Base-by-base conservation (phyloP, 1,284 basidiomycete species). In the Trichosporon coremiiforme region DNA sequence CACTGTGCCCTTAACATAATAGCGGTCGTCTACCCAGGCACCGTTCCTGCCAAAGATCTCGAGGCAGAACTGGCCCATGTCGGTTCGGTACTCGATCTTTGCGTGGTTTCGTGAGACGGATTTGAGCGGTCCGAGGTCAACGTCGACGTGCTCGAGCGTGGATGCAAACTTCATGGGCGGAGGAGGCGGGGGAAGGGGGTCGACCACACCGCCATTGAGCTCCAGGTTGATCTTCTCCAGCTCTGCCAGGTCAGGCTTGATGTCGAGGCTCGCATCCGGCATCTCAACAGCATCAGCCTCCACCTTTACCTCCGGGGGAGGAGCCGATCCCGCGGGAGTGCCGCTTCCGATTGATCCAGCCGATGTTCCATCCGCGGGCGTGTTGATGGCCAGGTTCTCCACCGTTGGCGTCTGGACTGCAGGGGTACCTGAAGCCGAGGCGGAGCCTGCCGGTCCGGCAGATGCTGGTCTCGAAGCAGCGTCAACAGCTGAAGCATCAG, bases 91-190 rank as follows among this genome's bases (percentile, higher is more conserved):
- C 82, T 93, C 94, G 78, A 99, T 95, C 85, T 90, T 91, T 65
- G 97, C 97, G 81, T 99, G 97, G 15, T 97, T 87, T 29, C 97
- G 88, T 12, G 95, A 98, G 68, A 99, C 95, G 71, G 93, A 95
- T 88, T 98, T 98, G 72, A 98, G 88, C 0, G 94, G 91, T 4
- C 97, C 97, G 5, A 99, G 89, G 85, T 99, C 97, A 62, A 99
- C 94, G 79, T 99, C 97, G 62, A 95, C 92, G 33, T 81, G 80
- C 68, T 88, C 87, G 85, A 73, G 84, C 77, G 65, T 83, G 8
- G 75, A 66, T 0, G 72, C 47, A 2, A 55, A 25, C 22, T 73
- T 74, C n/a, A 63, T 47, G 0, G 78, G 75, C 1, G 78, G 78
- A 8, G 81, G 81, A 9, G 81, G 81, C 7, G 79, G 80, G 1